Evolutionary conservation across 352 stramenopile species (phyloP).

Genomic region (Vaucheria bursata): DNA sequence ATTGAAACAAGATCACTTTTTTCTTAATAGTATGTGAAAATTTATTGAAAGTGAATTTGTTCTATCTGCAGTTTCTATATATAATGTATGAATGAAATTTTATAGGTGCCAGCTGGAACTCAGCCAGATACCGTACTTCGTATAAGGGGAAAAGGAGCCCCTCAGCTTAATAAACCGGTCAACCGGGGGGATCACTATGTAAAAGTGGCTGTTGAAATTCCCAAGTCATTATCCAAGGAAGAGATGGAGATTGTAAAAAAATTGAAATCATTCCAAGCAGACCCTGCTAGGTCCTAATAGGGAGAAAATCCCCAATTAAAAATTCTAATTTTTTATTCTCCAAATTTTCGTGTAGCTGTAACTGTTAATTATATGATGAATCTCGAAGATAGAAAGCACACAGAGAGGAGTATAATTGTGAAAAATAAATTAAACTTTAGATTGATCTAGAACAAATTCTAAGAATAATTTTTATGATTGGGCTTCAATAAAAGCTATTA

Average conservation of each 20-base stretch:
- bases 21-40: too few relatives aligned
- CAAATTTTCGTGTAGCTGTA: conserved; percentile 91
- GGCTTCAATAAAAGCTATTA: too few relatives aligned
- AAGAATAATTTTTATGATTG: too few relatives aligned
- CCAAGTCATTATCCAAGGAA: conserved; percentile 34
- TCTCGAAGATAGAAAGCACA: too few relatives aligned
- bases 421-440: too few relatives aligned
- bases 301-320: not conserved
- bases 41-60: too few relatives aligned
- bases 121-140: conserved; percentile 14
- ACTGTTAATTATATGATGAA: too few relatives aligned
- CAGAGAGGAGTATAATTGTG: too few relatives aligned
- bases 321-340: too few relatives aligned
- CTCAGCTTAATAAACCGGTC: conserved; percentile 28
- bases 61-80: too few relatives aligned
- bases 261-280: not conserved
- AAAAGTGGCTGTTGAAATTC: conserved; percentile 11
- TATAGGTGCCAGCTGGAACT: conserved; percentile 13
- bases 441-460: too few relatives aligned
- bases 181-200: conserved; percentile 9
- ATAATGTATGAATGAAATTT: too few relatives aligned
- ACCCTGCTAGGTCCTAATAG: not conserved
- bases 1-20: conserved; percentile 65
- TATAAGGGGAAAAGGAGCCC: conserved; percentile 17
- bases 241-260: conserved; percentile 31